phyloP scores from a whole-genome alignment of 805 yeast species.

The Suhomyces pyralidae region DNA sequence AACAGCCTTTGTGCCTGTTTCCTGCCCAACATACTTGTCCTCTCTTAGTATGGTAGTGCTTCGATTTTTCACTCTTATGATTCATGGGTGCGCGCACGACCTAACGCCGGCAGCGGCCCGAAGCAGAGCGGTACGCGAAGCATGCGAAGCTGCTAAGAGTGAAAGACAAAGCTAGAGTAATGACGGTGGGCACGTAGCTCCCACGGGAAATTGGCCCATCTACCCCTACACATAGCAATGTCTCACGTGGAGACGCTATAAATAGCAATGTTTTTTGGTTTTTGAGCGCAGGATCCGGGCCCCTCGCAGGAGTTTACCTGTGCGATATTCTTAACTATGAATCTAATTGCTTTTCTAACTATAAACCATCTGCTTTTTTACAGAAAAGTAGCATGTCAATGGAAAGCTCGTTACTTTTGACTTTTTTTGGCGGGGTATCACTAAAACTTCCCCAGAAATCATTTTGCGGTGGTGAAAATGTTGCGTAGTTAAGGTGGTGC shows the following conservation, averaged over 20 bases:
- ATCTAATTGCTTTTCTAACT: neutral
- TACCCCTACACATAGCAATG: neutral
- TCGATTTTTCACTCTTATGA: neutral
- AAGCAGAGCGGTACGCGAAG: neutral
- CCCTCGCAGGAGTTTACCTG: neutral
- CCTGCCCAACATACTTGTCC: neutral
- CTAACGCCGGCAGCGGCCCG: neutral
- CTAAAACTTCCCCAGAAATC: neutral
- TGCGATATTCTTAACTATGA: neutral
- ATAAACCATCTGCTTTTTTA: neutral
- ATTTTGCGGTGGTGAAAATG: neutral
- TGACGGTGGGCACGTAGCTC: neutral
- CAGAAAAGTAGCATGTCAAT: neutral
- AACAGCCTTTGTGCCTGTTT: neutral
- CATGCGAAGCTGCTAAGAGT: neutral
- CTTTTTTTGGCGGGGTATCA: neutral
- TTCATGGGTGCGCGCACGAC: neutral
- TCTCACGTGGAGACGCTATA: neutral
- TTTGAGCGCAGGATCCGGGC: neutral
- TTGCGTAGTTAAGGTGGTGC: neutral
- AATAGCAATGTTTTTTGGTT: neutral
- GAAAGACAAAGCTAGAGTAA: neutral
- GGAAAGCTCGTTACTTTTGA: neutral
- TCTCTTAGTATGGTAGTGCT: neutral
- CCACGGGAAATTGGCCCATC: neutral